Evolutionary conservation across 345 rosid genomes (phyloP), one percentile per base, ranked within the genome.

Genomic region (Eucalyptus melliodora): DNA sequence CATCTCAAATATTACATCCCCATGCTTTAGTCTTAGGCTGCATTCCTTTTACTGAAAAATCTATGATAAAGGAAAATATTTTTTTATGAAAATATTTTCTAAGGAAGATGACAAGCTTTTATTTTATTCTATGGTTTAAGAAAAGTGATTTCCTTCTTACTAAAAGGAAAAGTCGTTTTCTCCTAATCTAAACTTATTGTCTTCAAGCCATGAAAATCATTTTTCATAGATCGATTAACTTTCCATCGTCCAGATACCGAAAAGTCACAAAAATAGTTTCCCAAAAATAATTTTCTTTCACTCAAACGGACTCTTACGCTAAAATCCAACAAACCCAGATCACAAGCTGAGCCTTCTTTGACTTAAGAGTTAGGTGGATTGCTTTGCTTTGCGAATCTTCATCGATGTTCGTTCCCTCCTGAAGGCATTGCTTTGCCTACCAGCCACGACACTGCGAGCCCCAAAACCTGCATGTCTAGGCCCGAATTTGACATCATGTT

Each of bases 131-230:
- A 0, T 30, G 34, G 5, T 62, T 4, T 62, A 30, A 62, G 34
- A 30, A 62, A 62, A 62, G 9, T 14, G 34, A 62, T 62, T 7
- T 30, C 5, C 62, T 56, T 56, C 14, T 56, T 56, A 5, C 2
- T 56, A 24, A 56, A 56, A 11, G 30, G 12, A 23, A 56, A 24
- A 24, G 6, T 56, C 30, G 1, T 24, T 56, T 56, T 24, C 13
- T 0, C 8, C 3, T 11, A 13, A 30, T 62, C 16, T 30, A n/a
- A 62, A 27, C 34, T 30, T 2, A 0, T 4, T 30, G 9, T 62
- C 1, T 62, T 62, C 2, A 9, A 14, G n/a, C 9, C 72, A 62
- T 4, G 72, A 13, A 30, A 30, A 30, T 0, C 16, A 27, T 3
- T 7, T 67, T 31, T 16, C 3, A 8, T 8, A 1, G 12, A 67